Evolutionary conservation across 164 flowering plant species (phyloP), one percentile per base, ranked within the genome.

Genomic region (Dillenia suffruticosa): DNA sequence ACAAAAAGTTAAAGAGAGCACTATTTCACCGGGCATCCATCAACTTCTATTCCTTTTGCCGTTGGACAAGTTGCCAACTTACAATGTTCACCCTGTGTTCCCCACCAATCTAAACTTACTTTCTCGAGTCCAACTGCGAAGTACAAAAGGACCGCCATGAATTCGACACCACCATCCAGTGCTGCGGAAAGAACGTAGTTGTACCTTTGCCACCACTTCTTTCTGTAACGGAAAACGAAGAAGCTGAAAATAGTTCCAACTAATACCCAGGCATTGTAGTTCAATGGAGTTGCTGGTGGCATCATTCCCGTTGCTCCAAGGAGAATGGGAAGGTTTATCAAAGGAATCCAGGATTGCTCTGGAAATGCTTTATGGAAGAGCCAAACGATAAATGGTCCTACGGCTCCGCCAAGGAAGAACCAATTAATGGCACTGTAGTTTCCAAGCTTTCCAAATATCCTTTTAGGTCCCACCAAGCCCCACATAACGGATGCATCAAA

Each of bases 331-430:
- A 57, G 24, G 48, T 57, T 12, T 4, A 57, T 45, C 26, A 40
- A 16, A 5, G 45, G 15, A 16, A 57, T 57, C 59, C 59, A 57
- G 3, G 24, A 24, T 14, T 57, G 59, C 8, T 57, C 10, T 40
- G 59, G 59, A 32, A 57, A 57, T 8, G 46, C 46, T 46, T 26
- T 57, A 46, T 57, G 59, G 15, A 46, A 44, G n/a, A 45, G 17
- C 59, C 59, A 57, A 12, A 57, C 59, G 15, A 57, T 9, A 9
- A 57, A 10, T 14, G 59, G 59, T 9, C 45, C 9, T 1, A 57
- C 24, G 45, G 59, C 59, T 14, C 59, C 59, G 10, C 46, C 59
- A 14, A 57, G 46, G 45, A 57, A 57, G 48, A 57, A 57, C 59
- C 55, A 52, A 32, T 16, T 52, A 10, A 52, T 13, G 8, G 55